phyloP scores from a whole-genome alignment of 495 filamentous ascomycete species.

The Lophiotrema nucula region DNA sequence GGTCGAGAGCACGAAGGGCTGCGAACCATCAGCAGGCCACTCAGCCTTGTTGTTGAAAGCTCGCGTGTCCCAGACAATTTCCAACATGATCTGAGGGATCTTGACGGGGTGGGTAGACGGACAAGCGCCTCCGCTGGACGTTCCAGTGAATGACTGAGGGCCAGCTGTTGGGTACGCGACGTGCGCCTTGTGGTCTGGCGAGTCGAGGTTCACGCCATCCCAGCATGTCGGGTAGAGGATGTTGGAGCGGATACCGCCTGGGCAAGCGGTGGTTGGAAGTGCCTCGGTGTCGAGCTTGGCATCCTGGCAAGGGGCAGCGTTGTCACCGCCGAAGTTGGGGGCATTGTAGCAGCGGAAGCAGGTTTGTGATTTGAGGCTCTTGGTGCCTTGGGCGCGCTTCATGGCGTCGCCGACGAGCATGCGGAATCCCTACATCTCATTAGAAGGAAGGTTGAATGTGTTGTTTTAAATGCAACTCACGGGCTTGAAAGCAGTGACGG shows the following conservation, averaged over 20 bases:
- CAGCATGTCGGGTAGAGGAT: slow-evolving; percentile 33
- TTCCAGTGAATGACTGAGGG: slow-evolving; percentile 16
- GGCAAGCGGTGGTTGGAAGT: slow-evolving; percentile 19
- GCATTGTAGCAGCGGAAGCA: slow-evolving; percentile 31
- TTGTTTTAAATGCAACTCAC: no score
- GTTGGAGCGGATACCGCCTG: slow-evolving; percentile 31
- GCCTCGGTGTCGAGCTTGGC: slow-evolving; percentile 19
- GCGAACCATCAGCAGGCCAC: slow-evolving; percentile 29
- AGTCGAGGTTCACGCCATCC: slow-evolving; percentile 29
- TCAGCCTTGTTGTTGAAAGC: slow-evolving; percentile 32
- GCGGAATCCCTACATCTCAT: no score
- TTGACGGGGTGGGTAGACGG: slow-evolving; percentile 29
- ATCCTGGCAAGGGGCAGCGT: slow-evolving; percentile 26
- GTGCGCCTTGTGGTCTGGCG: slow-evolving; percentile 27
- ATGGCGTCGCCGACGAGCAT: slow-evolving; percentile 31
- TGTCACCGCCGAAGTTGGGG: slow-evolving; percentile 30
- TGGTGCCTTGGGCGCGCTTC: slow-evolving; percentile 5
- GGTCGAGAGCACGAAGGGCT: slow-evolving; percentile 27
- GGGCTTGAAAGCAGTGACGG: slow-evolving; percentile 30
- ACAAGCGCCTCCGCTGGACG: slow-evolving; percentile 17
- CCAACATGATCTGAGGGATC: slow-evolving; percentile 31
- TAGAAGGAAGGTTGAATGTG: no score
- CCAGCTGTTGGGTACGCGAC: slow-evolving; percentile 26
- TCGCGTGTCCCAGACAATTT: slow-evolving; percentile 32
- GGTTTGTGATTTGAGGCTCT: slow-evolving; percentile 24